phyloP scores from a whole-genome alignment of 2,329 filamentous ascomycete species.

The Aotearoamyces nothofagi region DNA sequence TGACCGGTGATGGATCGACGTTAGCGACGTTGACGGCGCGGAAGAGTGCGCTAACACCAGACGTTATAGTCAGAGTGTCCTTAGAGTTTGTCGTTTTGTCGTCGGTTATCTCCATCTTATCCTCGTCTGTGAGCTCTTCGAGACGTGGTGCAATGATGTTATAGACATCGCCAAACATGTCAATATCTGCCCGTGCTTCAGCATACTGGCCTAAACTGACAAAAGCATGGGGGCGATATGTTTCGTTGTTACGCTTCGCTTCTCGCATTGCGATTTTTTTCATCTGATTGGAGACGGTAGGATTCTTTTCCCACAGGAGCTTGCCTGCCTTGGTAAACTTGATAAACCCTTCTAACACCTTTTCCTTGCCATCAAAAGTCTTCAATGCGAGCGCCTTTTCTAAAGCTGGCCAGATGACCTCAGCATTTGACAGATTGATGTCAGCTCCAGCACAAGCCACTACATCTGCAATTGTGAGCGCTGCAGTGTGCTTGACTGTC shows the following conservation, averaged over 20 bases:
- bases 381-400: conserved; percentile 75
- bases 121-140: conserved; percentile 39
- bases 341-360: conserved; percentile 64
- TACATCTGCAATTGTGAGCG: conserved; percentile 63
- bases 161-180: conserved; percentile 53
- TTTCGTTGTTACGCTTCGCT: conserved; percentile 80
- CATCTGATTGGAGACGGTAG: conserved; percentile 42
- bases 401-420: conserved; percentile 64
- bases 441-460: conserved; percentile 49
- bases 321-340: conserved; percentile 56
- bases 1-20: conserved; percentile 10
- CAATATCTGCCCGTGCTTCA: conserved; percentile 49
- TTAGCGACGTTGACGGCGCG: conserved; percentile 16
- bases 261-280: conserved; percentile 74
- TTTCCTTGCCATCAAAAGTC: conserved; percentile 87
- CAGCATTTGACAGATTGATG: conserved; percentile 43
- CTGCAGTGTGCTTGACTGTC: conserved; percentile 79
- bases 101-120: conserved; percentile 44
- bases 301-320: conserved; percentile 37
- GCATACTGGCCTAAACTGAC: conserved; percentile 57
- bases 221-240: conserved; percentile 66
- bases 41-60: conserved; percentile 17
- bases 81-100: conserved; percentile 10
- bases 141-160: conserved; percentile 48
- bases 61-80: conserved; percentile 14